These are phyloP conservation scores for Solanum ossicruentum DNA, from an alignment of 257 asterid genomes.

Conservation along the genomic window DNA sequence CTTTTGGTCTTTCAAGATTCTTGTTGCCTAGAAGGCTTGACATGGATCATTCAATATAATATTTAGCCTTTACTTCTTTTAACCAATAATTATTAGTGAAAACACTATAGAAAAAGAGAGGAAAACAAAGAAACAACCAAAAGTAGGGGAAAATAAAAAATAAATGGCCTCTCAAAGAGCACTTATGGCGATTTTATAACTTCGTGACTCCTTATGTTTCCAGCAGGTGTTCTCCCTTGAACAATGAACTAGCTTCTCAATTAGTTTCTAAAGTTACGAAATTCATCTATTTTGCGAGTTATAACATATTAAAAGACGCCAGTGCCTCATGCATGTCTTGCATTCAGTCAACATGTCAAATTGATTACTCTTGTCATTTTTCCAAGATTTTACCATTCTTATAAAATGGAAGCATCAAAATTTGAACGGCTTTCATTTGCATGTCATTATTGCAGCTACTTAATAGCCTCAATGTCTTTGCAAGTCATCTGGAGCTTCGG, in stretches of 20 bases:
- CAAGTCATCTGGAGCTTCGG: constrained; percentile 38
- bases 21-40: not conserved
- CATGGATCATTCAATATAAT: not conserved
- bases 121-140: not conserved
- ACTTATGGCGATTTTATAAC: not conserved
- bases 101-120: not conserved
- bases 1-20: not conserved
- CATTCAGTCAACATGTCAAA: not conserved
- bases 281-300: too few species aligned
- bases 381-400: not conserved
- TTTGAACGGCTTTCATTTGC: not conserved
- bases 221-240: not conserved
- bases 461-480: constrained; percentile 46
- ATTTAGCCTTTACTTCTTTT: not conserved
- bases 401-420: not conserved
- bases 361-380: not conserved
- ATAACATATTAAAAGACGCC: not conserved
- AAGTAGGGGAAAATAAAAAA: not conserved
- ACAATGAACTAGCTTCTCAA: not conserved
- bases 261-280: not conserved
- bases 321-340: not conserved
- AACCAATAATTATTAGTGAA: not conserved
- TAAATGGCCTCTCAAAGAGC: not conserved
- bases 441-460: constrained; percentile 24
- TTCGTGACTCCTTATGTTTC: not conserved